Percentiles rank a stretch among this genome's conserved stretches.
Evolutionary conservation across 805 yeast genomes (phyloP).

Genomic region (Cyberlindnera bimundalis): DNA sequence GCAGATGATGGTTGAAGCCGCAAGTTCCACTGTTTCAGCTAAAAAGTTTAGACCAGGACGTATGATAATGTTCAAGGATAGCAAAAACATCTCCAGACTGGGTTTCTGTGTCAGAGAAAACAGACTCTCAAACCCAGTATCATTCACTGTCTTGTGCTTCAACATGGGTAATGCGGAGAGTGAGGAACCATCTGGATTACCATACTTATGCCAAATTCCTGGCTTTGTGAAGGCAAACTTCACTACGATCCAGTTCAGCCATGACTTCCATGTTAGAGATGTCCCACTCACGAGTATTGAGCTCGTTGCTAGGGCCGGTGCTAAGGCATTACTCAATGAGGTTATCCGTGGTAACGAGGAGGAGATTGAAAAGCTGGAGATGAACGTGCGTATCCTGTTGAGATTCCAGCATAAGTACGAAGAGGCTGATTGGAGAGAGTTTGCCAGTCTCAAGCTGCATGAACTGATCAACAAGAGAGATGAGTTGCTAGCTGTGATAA

Average conservation of each 20-base stretch:
- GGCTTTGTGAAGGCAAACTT: constrained; percentile 29
- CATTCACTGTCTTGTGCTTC: constrained; percentile 41
- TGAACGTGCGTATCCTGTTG: constrained; percentile 35
- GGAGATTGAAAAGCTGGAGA: constrained; percentile 35
- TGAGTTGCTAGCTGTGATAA: constrained; percentile 31
- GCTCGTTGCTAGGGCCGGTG: constrained; percentile 38
- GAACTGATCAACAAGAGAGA: constrained; percentile 39
- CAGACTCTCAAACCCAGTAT: constrained; percentile 12
- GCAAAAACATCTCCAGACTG: constrained; percentile 34
- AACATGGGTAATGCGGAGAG: constrained; percentile 36
- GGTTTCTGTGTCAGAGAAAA: constrained; percentile 52
- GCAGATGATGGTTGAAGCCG: constrained; percentile 45
- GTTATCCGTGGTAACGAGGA: constrained; percentile 16
- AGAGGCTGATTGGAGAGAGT: constrained; percentile 40
- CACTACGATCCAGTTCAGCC: constrained; percentile 26
- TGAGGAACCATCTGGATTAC: constrained; percentile 33
- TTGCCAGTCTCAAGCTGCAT: constrained; percentile 33
- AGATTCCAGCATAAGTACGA: constrained; percentile 39
- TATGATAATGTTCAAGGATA: constrained; percentile 54
- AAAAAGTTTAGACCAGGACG: constrained; percentile 51
- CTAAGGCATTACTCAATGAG: constrained; percentile 10
- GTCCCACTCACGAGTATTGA: constrained; percentile 42
- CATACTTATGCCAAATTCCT: constrained; percentile 31
- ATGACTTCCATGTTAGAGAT: constrained; percentile 33
- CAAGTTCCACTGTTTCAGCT: constrained; percentile 45